Conservation (phyloP, 2,329 filamentous ascomycete genomes). For the Fusarium azukiicola region DNA sequence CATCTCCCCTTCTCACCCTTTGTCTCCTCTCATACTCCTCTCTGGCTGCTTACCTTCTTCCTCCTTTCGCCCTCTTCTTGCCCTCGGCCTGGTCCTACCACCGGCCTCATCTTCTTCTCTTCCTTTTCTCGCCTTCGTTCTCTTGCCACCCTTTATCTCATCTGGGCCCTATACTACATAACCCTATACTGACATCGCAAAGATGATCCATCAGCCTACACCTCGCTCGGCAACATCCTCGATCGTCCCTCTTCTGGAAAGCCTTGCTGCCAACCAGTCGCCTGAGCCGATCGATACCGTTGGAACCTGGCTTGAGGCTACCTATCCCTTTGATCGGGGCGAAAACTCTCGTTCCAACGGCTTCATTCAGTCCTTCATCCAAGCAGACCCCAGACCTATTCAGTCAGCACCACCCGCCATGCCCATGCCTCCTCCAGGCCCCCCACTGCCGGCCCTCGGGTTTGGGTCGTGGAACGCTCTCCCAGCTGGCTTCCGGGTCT, state of each 20-base stretch:
- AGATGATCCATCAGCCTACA: constrained; percentile 29
- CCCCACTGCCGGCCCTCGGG: neutral
- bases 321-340: constrained; percentile 17
- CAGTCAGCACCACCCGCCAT: constrained; percentile 27
- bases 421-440: neutral
- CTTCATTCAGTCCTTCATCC: neutral
- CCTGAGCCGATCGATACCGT: constrained; percentile 8
- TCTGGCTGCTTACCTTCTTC: neutral
- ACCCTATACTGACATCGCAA: neutral
- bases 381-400: too few species aligned
- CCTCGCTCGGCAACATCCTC: neutral
- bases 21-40: neutral
- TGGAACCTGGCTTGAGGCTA: constrained; percentile 30
- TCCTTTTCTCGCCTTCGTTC: neutral
- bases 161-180: neutral
- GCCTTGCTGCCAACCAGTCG: neutral
- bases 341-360: constrained; percentile 5
- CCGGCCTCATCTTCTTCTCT: neutral
- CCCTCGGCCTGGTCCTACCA: too few species aligned
- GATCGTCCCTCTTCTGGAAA: constrained; percentile 26
- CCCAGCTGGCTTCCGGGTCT: neutral
- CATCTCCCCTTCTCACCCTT: neutral
- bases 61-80: neutral
- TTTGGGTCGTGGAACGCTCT: too few species aligned
- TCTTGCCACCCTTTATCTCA: neutral